These are phyloP conservation scores for Pythium sp. DNA, from an alignment of 352 stramenopile species.

Conservation along the genomic window DNA sequence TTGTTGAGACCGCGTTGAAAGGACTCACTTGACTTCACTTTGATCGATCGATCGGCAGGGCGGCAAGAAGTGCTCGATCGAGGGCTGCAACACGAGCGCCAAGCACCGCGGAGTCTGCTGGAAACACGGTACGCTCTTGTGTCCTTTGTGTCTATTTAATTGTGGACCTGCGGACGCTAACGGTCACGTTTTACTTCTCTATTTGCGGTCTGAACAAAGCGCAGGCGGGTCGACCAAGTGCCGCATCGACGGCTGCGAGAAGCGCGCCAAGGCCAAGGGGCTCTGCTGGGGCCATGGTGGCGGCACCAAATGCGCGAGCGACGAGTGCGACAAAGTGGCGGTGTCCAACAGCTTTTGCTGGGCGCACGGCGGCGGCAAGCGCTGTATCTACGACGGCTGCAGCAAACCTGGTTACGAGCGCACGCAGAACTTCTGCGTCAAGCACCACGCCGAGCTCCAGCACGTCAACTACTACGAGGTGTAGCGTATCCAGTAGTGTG, in stretches of 20 bases:
- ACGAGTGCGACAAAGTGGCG: constrained; percentile 17
- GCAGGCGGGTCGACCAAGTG: constrained; percentile 20
- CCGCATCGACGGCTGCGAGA: constrained; percentile 16
- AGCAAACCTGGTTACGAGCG: constrained; percentile 33
- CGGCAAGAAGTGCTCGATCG: constrained; percentile 39
- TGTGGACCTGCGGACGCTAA: background rate
- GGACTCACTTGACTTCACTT: constrained; percentile 5
- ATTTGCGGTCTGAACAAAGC: background rate
- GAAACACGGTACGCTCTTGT: constrained; percentile 33
- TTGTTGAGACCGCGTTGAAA: constrained; percentile 1
- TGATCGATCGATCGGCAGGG: constrained; percentile 21
- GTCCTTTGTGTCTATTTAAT: background rate
- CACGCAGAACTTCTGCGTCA: constrained; percentile 29
- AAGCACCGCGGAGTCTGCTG: constrained; percentile 48
- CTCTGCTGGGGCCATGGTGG: constrained; percentile 24
- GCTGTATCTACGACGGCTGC: constrained; percentile 33
- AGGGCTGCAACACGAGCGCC: constrained; percentile 38
- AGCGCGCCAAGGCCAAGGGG: constrained; percentile 21
- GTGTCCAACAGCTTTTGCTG: constrained; percentile 32
- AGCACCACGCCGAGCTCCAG: constrained; percentile 25
- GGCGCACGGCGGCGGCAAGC: constrained; percentile 35
- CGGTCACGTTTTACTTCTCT: background rate
- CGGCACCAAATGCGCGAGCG: constrained; percentile 17
- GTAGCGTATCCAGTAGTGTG: too few species aligned
- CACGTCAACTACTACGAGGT: constrained; percentile 28